Conservation (phyloP, 495 filamentous ascomycete species). For the Amniculicola lignicola region DNA sequence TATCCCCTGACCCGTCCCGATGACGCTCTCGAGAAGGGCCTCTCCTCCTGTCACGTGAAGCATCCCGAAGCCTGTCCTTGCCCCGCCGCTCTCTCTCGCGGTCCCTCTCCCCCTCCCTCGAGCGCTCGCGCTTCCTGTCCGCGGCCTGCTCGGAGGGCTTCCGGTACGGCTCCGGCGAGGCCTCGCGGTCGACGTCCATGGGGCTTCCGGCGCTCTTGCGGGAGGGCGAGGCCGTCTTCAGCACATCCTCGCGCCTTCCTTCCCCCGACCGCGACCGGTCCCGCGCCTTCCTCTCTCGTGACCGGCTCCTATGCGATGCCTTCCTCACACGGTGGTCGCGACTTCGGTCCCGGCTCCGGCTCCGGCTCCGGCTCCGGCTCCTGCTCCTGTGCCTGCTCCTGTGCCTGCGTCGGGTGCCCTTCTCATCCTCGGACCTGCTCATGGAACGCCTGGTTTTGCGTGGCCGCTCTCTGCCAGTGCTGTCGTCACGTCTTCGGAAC, state of each 20-base stretch:
- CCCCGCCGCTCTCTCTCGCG: neutral
- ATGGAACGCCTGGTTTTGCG: constrained; percentile 2
- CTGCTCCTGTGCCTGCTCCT: constrained; percentile 2
- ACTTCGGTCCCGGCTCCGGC: neutral
- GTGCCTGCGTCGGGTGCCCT: neutral
- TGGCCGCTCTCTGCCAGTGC: constrained; percentile 17
- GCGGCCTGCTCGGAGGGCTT: constrained; percentile 2
- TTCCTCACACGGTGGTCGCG: neutral
- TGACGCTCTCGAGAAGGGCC: constrained; percentile 2
- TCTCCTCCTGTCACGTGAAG: constrained; percentile 9
- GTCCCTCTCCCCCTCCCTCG: neutral
- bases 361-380: constrained; percentile 13
- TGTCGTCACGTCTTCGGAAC: no score
- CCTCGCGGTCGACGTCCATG: constrained; percentile 8
- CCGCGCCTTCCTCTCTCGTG: constrained; percentile 5
- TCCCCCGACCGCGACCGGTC: neutral
- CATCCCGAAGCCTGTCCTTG: neutral
- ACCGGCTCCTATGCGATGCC: constrained; percentile 1
- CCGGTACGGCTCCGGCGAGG: constrained; percentile 22
- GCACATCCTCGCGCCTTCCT: neutral
- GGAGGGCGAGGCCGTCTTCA: neutral
- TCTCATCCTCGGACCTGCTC: neutral
- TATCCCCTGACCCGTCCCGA: constrained; percentile 4
- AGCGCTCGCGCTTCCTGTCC: neutral
- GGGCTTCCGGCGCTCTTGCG: no score